Base-by-base conservation (phyloP, 1,139 yeast species). In the Insectozyma bohioensis region DNA sequence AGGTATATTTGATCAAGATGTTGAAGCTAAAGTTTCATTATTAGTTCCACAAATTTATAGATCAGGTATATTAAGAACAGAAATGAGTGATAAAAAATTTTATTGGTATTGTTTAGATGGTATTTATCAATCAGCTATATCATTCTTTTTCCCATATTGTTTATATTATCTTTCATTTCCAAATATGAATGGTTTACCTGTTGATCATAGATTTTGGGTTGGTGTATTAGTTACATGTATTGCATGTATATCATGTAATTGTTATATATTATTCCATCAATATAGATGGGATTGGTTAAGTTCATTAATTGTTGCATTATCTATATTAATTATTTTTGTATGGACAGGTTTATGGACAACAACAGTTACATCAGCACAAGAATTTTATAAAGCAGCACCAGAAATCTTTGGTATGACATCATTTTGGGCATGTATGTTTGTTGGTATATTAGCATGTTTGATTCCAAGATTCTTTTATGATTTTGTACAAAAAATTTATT, bases 221-320 rank as follows among this genome's bases (percentile, higher is more conserved):
- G 98, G 97, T 54, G 68, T 84, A 8, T 69, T 78, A 34, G 95
- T 85, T 24, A 84, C 94, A 5, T 72, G 85, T 19, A 83, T 90
- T 46, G 75, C 95, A 4, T 86, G 85, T 41, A 66, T 84, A 37
- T 67, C 95, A 8, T 87, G 96, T 61, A 86, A 92, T 56, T 47
- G 78, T 10, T 90, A 84, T 62, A 80, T 92, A 33, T 53, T 87
- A 49, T 59, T 84, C 46, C 95, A 88, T 54, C 95, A 87, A 59
- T 79, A 79, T 54, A 74, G 95, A 52, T 92, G 98, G 98, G 98
- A 92, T 61, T 87, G 95, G 95, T 63, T 87, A 35, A 78, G 90
- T 4, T 48, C 72, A 12, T 52, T 85, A 34, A 72, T 86, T 49
- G 75, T 78, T 37, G 62, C 64, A 7, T 51, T 90, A 26, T 85